Conservation (phyloP, 2,329 filamentous ascomycete species). For the Emericellopsis cladophorae region DNA sequence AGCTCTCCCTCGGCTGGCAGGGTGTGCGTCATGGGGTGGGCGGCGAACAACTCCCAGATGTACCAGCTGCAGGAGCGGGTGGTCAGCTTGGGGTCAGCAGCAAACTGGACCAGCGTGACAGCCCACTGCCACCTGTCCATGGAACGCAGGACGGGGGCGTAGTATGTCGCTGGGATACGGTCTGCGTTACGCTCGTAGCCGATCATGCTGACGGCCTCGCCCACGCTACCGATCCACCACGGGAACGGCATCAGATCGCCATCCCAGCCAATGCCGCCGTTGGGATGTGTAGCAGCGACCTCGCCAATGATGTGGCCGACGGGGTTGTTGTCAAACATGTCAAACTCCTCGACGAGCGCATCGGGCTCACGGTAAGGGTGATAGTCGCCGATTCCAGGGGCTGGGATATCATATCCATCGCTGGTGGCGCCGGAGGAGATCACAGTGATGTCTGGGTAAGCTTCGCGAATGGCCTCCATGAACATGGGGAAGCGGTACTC, state of each 20-base stretch:
- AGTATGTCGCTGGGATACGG: slow-evolving; percentile 38
- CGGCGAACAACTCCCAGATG: slow-evolving; percentile 34
- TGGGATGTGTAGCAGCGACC: slow-evolving; percentile 36
- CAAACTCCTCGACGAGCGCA: slow-evolving; percentile 33
- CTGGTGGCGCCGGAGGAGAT: slow-evolving; percentile 34
- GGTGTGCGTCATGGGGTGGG: slow-evolving; percentile 29
- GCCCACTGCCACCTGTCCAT: slow-evolving; percentile 38
- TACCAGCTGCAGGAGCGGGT: slow-evolving; percentile 37
- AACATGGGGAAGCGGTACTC: slow-evolving; percentile 47
- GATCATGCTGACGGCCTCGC: slow-evolving; percentile 52
- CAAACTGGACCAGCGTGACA: slow-evolving; percentile 35
- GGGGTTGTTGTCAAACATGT: slow-evolving; percentile 36
- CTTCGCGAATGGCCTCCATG: slow-evolving; percentile 41
- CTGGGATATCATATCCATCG: slow-evolving; percentile 28
- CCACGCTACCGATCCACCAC: slow-evolving; percentile 48
- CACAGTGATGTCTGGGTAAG: slow-evolving; percentile 44
- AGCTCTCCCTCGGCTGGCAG: slow-evolving; percentile 28
- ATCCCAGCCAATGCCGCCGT: slow-evolving; percentile 34
- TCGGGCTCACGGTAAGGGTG: slow-evolving; percentile 40
- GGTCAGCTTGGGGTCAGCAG: slow-evolving; percentile 32
- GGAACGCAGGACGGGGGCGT: slow-evolving; percentile 35
- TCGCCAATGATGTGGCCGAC: slow-evolving; percentile 30
- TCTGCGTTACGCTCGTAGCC: slow-evolving; percentile 54
- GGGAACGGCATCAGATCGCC: slow-evolving; percentile 32
- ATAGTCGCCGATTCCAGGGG: slow-evolving; percentile 31